phyloP scores from a whole-genome alignment of 2,329 filamentous ascomycete genomes.

The Arthrobotrys musiformis region DNA sequence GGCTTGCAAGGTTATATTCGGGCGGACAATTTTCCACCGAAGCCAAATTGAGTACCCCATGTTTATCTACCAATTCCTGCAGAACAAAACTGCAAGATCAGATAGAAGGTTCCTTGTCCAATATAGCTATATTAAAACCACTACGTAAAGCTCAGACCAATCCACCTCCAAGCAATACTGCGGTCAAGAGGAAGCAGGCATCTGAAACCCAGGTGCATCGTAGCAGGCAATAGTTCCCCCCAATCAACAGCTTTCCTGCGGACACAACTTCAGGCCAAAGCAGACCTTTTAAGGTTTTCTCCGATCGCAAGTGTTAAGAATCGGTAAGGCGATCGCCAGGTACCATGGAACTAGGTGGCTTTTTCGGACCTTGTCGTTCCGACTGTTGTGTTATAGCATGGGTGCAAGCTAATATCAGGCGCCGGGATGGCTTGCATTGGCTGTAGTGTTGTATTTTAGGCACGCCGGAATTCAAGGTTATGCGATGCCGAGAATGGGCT shows the following conservation, averaged over 20 bases:
- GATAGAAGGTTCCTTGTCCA: background rate
- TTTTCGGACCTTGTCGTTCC: slow-evolving; percentile 40
- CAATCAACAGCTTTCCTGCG: background rate
- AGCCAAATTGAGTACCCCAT: slow-evolving; percentile 1
- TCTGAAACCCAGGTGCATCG: slow-evolving; percentile 9
- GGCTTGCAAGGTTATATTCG: too few species aligned
- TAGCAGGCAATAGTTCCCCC: background rate
- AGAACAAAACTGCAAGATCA: background rate
- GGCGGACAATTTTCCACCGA: background rate
- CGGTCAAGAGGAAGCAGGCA: slow-evolving; percentile 15
- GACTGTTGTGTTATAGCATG: background rate
- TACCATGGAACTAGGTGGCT: slow-evolving; percentile 24
- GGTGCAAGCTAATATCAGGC: background rate
- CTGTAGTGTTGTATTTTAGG: slow-evolving; percentile 38
- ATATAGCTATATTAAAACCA: background rate
- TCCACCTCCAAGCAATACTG: background rate
- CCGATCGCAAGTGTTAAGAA: slow-evolving; percentile 20
- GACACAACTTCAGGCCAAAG: background rate
- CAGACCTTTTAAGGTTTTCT: slow-evolving; percentile 13
- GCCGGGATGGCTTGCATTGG: slow-evolving; percentile 17
- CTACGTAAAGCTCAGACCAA: slow-evolving; percentile 19
- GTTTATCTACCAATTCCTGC: background rate
- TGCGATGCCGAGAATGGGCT: slow-evolving; percentile 42
- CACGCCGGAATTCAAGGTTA: slow-evolving; percentile 41
- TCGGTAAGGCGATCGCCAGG: slow-evolving; percentile 20